Base-by-base conservation (phyloP, 1,284 basidiomycete species). In the Somion occarium region DNA sequence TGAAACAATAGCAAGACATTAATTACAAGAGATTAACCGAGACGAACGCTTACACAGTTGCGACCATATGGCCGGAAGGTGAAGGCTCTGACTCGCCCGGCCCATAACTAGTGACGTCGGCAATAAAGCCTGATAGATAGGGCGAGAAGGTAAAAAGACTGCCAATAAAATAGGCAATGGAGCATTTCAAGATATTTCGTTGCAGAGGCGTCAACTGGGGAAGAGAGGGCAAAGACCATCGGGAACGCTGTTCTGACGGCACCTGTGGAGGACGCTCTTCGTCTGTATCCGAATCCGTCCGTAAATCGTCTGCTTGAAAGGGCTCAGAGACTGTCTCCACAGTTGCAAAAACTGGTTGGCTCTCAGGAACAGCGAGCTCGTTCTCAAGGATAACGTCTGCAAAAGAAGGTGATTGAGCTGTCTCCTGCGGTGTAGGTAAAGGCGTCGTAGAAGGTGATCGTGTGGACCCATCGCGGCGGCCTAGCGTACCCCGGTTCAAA, bases 61-160 rank as follows among this genome's bases (percentile, higher is more conserved):
- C 91, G 9, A 96, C 87, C 85, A 96, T 86, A 70, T 96, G 93
- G 0, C 83, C 91, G 54, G 82, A 86, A 44, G 85, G 84, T 42
- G 84, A 82, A 1, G 88, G 88, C 12, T 67, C 68, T 18, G 70
- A 58, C 45, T 75, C 63, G 52, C 76, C 82, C 49, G n/a, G 18
- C 4, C 84, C 85, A 88, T 84, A 71, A 3, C 78, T 74, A 5
- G 83, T 79, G 41, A 87, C 67, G 59, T 85, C 79, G 2, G 80
- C 75, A 50, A 91, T 77, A 51, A 88, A 68, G 15, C 73, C 71
- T 3, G 88, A 83, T 18, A 91, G 69, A 46, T 74, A 73, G 0
- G 90, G 85, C 5, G 85, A 83, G 66, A 93, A 98, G 0, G 96
- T 98, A 76, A 98, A 98, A 9, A 98, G 73, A 0, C 91, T 93